Conservation (phyloP, 2,329 filamentous ascomycete genomes). For the Hypoxylon sp. region DNA sequence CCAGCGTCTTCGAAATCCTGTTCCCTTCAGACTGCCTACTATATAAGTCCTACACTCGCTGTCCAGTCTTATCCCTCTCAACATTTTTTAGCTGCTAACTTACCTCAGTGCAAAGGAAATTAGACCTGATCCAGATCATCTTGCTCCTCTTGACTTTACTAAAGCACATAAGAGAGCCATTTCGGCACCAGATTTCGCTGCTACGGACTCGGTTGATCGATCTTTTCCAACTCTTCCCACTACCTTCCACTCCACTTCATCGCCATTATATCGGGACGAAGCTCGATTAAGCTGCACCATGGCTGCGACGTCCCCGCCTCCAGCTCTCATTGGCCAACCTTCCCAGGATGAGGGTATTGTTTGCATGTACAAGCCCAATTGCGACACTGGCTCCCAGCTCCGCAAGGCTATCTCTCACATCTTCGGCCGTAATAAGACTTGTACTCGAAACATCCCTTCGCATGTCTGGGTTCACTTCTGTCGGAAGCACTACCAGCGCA, state of each 20-base stretch:
- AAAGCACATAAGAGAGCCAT: conserved; percentile 64
- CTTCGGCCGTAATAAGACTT: conserved; percentile 86
- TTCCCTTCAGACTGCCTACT: conserved; percentile 4
- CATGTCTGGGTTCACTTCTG: conserved; percentile 83
- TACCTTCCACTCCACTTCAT: conserved; percentile 51
- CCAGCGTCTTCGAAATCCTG: background rate
- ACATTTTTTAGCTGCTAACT: conserved; percentile 19
- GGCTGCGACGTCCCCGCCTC: conserved; percentile 41
- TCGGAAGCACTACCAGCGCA: conserved; percentile 86
- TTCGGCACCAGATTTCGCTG: conserved; percentile 64
- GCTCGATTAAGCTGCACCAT: conserved; percentile 42
- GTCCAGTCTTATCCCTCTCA: background rate
- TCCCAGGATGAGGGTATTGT: conserved; percentile 49
- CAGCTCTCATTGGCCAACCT: conserved; percentile 29
- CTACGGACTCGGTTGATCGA: conserved; percentile 46
- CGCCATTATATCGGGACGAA: conserved; percentile 48
- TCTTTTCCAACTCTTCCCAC: conserved; percentile 45
- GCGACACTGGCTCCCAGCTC: conserved; percentile 71
- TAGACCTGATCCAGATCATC: conserved; percentile 24
- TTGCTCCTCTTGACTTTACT: conserved; percentile 43
- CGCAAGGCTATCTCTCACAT: conserved; percentile 86
- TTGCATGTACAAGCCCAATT: conserved; percentile 71
- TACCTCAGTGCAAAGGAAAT: conserved; percentile 41
- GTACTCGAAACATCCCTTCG: conserved; percentile 78
- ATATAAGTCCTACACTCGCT: conserved; percentile 16